Conservation (phyloP, 2,329 filamentous ascomycete genomes). For the Daldinia sp. region DNA sequence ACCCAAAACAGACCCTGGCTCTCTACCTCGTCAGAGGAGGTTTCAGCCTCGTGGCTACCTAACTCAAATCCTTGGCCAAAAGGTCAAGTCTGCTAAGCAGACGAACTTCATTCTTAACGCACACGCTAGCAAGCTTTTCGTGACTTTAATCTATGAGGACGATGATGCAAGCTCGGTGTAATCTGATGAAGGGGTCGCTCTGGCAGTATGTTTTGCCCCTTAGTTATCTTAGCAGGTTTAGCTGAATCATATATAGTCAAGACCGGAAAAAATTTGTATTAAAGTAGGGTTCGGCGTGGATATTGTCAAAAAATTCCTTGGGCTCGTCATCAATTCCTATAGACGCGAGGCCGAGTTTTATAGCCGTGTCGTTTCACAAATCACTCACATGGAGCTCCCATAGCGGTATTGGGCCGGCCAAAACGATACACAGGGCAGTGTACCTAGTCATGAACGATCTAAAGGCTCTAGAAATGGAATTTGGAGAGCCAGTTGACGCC, state of each 20-base stretch:
- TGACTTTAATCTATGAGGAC: slow-evolving; percentile 19
- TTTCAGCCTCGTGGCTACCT: slow-evolving; percentile 26
- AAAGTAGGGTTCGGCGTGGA: slow-evolving; percentile 33
- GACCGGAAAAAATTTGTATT: slow-evolving; percentile 23
- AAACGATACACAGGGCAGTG: slow-evolving; percentile 18
- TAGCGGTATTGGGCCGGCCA: slow-evolving; percentile 8
- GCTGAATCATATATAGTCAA: not conserved
- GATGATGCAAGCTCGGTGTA: not conserved
- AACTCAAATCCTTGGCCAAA: slow-evolving; percentile 10
- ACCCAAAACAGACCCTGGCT: not conserved
- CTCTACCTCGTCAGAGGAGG: slow-evolving; percentile 10
- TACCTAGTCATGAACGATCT: slow-evolving; percentile 32
- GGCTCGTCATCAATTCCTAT: no score
- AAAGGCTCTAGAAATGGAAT: slow-evolving; percentile 4
- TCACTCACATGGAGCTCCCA: slow-evolving; percentile 10
- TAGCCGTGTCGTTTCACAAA: slow-evolving; percentile 8
- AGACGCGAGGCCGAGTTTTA: slow-evolving; percentile 28
- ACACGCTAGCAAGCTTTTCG: slow-evolving; percentile 21
- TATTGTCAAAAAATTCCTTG: no score
- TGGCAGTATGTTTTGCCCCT: not conserved
- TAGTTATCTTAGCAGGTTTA: not conserved
- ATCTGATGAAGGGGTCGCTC: not conserved
- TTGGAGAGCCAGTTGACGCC: slow-evolving; percentile 10
- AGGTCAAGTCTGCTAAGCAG: slow-evolving; percentile 15
- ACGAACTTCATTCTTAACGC: slow-evolving; percentile 16